Conservation (phyloP, 805 yeast genomes). For the Ogataea allantospora region DNA sequence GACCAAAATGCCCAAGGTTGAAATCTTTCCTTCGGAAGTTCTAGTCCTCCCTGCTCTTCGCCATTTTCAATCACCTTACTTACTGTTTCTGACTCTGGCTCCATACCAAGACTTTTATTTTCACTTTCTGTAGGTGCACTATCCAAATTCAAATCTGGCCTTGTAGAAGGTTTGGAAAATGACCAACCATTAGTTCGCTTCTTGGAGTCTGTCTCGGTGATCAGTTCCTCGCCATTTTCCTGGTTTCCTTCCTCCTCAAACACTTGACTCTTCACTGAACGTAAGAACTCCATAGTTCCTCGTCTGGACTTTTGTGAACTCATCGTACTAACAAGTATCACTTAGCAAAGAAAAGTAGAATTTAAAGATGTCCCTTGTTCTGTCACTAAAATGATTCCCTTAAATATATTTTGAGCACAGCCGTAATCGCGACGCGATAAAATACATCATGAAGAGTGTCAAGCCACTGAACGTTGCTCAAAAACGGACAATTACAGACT, state of each 20-base stretch:
- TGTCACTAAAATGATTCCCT: neutral
- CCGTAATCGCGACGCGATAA: conserved; percentile 12
- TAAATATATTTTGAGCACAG: conserved; percentile 4
- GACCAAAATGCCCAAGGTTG: conserved; percentile 34
- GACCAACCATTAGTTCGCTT: conserved; percentile 3
- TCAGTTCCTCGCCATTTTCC: conserved; percentile 3
- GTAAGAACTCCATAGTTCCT: conserved; percentile 11
- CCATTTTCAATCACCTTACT: conserved; percentile 17
- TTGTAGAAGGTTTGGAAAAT: neutral
- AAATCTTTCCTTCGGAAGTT: conserved; percentile 12
- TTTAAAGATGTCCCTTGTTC: neutral
- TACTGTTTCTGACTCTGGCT: conserved; percentile 7
- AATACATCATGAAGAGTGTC: conserved; percentile 3
- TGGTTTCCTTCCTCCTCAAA: conserved; percentile 17
- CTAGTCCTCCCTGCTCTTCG: conserved; percentile 4
- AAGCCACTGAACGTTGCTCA: conserved; percentile 8
- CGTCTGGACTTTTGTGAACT: conserved; percentile 5
- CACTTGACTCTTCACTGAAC: conserved; percentile 24
- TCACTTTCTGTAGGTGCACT: conserved; percentile 3
- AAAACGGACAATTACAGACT: conserved; percentile 21
- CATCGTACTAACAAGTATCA: neutral
- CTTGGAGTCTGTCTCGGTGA: neutral
- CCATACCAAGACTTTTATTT: neutral
- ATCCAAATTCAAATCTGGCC: neutral
- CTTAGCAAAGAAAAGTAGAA: neutral